Base-by-base conservation (phyloP, 306 rosid species). In the Sophora flavescens region DNA sequence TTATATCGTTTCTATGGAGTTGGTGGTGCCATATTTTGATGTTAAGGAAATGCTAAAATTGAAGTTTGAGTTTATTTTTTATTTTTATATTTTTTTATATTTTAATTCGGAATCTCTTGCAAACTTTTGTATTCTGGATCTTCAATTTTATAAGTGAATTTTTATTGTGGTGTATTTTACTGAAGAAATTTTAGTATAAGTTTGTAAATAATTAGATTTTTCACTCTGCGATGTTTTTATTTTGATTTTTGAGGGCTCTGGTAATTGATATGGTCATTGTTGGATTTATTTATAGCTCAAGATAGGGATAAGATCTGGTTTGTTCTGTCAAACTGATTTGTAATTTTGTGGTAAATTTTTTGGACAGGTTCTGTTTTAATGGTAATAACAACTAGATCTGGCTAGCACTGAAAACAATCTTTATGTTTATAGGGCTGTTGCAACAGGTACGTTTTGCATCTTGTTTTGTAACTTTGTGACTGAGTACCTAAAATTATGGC, bases 61-160 rank as follows among this genome's bases (percentile, higher is more conserved):
- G 68, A 44, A 15, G 18, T 26, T 58, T 2, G 32, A 56, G 15
- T 66, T 41, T 61, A 54, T 1, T 22, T 22, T 22, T 22, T 1
- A 60, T 58, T 39, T 60, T 30, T 17, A 13, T 12, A 28, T 22
- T 22, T 22, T 22, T 22, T 22, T 22, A 22, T 22, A 50, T 63
- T 61, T 32, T 15, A 69, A 15, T 67, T 60, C 5, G 32, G 17
- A 48, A 17, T 26, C 28, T 36, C 10, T 6, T 47, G 61, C 11
- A 26, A 17, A 3, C 22, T 70, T 62, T 66, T 67, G 18, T 32
- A n/a, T 62, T 52, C 61, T 79, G 68, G 79, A 80, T 80, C 75
- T 73, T 78, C 33, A 17, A 61, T 10, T 11, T 12, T 10, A 10
- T 9, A 0, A 38, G 15, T 7, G 5, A 16, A 4, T 38, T 47